Base-by-base conservation (phyloP, 2,329 filamentous ascomycete genomes). In the Passalora sequoiae region DNA sequence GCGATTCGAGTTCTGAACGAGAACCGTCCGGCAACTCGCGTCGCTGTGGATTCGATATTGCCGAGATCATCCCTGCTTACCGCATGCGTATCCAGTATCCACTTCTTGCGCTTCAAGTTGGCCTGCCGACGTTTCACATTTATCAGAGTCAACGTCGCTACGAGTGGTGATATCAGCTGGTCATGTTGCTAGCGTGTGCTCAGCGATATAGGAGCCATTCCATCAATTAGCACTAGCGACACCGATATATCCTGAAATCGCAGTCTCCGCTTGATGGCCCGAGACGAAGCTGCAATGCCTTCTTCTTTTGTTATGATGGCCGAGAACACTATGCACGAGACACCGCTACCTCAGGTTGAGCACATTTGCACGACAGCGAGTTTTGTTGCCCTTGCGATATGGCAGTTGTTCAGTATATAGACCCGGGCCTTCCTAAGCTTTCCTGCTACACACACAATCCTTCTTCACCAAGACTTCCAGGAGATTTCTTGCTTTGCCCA, bases 401-500 rank as follows among this genome's bases (percentile, higher is more conserved):
- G n/a, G n/a, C n/a, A n/a, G n/a, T n/a, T n/a, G n/a, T n/a, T n/a
- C n/a, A n/a, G 19, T 47, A 48, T 47, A 48, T 44, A 53, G 8
- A n/a, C n/a, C n/a, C n/a, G n/a, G n/a, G n/a, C n/a, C n/a, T n/a
- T n/a, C n/a, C n/a, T n/a, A n/a, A n/a, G n/a, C n/a, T n/a, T n/a
- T n/a, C n/a, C n/a, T n/a, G n/a, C n/a, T n/a, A n/a, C n/a, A n/a
- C n/a, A n/a, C n/a, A n/a, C n/a, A n/a, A n/a, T n/a, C n/a, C n/a
- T n/a, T n/a, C n/a, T 27, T 12, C 24, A 27, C 6, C 24, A 41
- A 41, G 40, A 45, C 28, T 40, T 39, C 29, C 29, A 38, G 35
- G 27, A 40, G 36, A 44, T 46, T 28, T 28, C 24, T 49, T 40
- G 46, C 33, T 38, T 36, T 22, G 38, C 20, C 15, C 33, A 39